Base-by-base conservation (phyloP, 148 eudicot genomes). In the Vaccinium macrocarpon region DNA sequence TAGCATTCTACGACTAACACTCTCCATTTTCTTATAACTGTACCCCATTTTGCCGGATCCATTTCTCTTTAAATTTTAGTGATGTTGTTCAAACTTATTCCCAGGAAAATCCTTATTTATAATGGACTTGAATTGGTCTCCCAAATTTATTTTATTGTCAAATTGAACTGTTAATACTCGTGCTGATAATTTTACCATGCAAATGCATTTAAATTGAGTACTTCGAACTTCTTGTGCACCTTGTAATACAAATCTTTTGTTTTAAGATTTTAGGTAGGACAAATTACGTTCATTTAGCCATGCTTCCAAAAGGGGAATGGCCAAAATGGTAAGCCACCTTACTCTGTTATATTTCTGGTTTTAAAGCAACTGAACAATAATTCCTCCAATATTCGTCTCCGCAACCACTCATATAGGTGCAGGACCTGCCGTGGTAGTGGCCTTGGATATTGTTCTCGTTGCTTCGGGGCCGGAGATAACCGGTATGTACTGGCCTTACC, bases 291-390 rank as follows among this genome's bases (percentile, higher is more conserved):
- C 82, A 94, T 81, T 70, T 86, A 35, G 57, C 82, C 52, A 93
- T 94, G 95, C 99, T 96, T 89, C 98, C 97, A 0, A 87, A 85
- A 84, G 99, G 98, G 82, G 90, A 93, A 86, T 96, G 99, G 98
- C 99, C 99, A 56, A 92, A 93, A 91, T 96, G 99, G 99, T 96
- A 83, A 88, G 90, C 81, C 83, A 59, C 75, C 81, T 53, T 62
- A 19, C 48, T 71, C 79, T 83, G 16, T 80, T 23, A 66, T 19
- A 25, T 46, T 3, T 59, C 50, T 14, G 14, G 53, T 64, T 79
- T 13, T 5, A 42, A 27, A 48, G 25, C 56, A 25, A 19, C 9
- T 49, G 12, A 15, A 70, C 16, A 18, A 4, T 10, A 25, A 14
- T 72, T 8, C 27, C 64, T 50, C 68, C 59, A 49, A 29, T 27